phyloP scores from a whole-genome alignment of 1,284 basidiomycete genomes.

The Apiotrichum porosum region DNA sequence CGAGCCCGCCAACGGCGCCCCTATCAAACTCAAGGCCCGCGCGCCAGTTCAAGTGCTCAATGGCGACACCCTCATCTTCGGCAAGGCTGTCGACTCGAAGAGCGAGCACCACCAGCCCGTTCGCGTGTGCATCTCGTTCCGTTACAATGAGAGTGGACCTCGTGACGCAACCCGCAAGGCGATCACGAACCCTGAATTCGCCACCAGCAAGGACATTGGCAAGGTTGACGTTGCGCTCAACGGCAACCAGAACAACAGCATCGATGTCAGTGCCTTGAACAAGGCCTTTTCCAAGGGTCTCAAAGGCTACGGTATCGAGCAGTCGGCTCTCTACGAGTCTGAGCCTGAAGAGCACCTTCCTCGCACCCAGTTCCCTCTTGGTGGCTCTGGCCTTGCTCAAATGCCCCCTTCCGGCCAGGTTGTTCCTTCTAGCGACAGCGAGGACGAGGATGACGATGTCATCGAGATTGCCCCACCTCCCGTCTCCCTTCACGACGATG shows the following conservation, averaged over 20 bases:
- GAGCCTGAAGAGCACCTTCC: conserved; percentile 11
- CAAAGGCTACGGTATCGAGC: conserved; percentile 9
- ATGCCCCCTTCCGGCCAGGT: too few relatives aligned
- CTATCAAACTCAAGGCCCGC: background rate
- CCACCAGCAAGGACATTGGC: background rate
- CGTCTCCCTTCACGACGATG: background rate
- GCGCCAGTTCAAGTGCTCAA: conserved; percentile 21
- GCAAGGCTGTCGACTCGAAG: conserved; percentile 17
- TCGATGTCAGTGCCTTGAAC: background rate
- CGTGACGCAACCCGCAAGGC: background rate
- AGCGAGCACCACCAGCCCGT: conserved; percentile 2
- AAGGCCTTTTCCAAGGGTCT: background rate
- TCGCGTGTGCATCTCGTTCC: conserved; percentile 1
- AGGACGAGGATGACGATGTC: background rate
- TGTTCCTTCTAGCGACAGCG: background rate
- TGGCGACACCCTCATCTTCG: conserved; percentile 25
- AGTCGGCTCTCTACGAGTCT: conserved; percentile 12
- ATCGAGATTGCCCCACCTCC: background rate
- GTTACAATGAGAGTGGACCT: background rate
- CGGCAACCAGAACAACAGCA: too few relatives aligned
- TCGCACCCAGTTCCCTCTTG: too few relatives aligned
- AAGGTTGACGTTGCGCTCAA: background rate
- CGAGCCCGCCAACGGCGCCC: background rate
- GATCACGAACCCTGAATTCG: background rate
- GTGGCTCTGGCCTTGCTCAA: too few relatives aligned